Base-by-base conservation (phyloP, 352 stramenopile genomes). In the Labyrinthula sp. region DNA sequence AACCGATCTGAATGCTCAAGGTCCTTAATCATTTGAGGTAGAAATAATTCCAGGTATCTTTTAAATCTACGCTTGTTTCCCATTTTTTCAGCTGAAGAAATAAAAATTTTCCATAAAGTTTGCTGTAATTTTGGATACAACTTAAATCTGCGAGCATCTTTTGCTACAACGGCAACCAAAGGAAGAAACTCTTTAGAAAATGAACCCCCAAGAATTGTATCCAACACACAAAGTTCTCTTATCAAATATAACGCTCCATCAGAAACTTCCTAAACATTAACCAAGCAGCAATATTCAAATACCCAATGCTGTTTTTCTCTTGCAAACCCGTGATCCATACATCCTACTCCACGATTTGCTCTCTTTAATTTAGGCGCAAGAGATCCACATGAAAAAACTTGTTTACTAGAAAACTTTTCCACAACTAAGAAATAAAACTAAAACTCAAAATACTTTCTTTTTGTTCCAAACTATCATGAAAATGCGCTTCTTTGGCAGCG, bases 241-340 rank as follows among this genome's bases (percentile, higher is more conserved):
- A 94, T 66, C 49, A 95, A 66, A 59, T 94, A 95, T 38, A 94
- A 72, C 7, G 77, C 86, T 15, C 85, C 85, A 46, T 95, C 85
- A 6, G 77, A 81, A 55, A 85, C 73, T 57, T 94, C n/a, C n/a
- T n/a, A n/a, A n/a, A n/a, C n/a, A n/a, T n/a, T n/a, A n/a, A n/a
- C n/a, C n/a, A n/a, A n/a, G n/a, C n/a, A n/a, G n/a, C n/a, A n/a
- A n/a, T n/a, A n/a, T n/a, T n/a, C n/a, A n/a, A n/a, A n/a, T n/a
- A n/a, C 82, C 85, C 85, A 95, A 3, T 75, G 76, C 57, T 82
- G 66, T 33, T 71, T 75, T 9, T 63, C 57, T 17, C 72, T 62
- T 34, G 63, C 67, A 33, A 89, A 70, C 14, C 75, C 66, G 54
- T 77, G 87, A 49, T 66, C 71, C 14, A 56, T 67, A 54, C 73